Evolutionary conservation across 2,329 filamentous ascomycete species (phyloP).

Genomic region (Alternaria atra): DNA sequence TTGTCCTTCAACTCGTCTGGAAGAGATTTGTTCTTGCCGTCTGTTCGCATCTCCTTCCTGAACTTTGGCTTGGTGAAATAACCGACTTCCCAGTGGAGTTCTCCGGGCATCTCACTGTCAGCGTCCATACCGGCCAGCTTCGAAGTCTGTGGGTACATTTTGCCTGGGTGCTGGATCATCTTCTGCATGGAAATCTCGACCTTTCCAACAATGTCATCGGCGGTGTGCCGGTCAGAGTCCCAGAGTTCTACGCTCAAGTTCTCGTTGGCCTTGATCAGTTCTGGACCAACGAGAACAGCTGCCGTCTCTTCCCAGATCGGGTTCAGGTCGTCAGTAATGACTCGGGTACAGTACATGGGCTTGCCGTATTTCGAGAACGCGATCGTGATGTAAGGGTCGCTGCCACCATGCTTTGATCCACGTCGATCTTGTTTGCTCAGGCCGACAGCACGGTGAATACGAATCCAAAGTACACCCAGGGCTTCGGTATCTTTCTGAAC

Average conservation of each 20-base stretch:
- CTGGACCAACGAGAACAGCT: conserved; percentile 84
- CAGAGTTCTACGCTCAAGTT: conserved; percentile 93
- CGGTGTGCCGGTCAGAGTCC: conserved; percentile 92
- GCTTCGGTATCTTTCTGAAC: conserved; percentile 90
- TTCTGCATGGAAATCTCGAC: conserved; percentile 93
- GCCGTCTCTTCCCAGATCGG: conserved; percentile 91
- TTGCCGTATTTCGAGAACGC: conserved; percentile 97
- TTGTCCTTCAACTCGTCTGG: conserved; percentile 77
- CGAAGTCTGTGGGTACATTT: conserved; percentile 90
- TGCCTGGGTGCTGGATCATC: conserved; percentile 91
- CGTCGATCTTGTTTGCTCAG: conserved; percentile 90
- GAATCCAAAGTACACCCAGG: conserved; percentile 88
- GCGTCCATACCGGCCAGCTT: conserved; percentile 84
- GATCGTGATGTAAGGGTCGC: conserved; percentile 94
- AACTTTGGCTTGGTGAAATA: conserved; percentile 94
- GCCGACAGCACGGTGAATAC: conserved; percentile 86
- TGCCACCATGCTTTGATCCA: conserved; percentile 84
- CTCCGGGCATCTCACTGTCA: conserved; percentile 87
- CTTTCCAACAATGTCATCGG: conserved; percentile 95
- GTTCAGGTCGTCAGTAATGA: conserved; percentile 94
- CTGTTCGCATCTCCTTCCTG: conserved; percentile 81
- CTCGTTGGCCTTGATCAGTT: conserved; percentile 92
- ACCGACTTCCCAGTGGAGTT: conserved; percentile 95
- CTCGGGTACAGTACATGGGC: conserved; percentile 95
- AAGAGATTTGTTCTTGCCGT: conserved; percentile 82